Base-by-base conservation (phyloP, 2,329 filamentous ascomycete genomes). In the Metarhizium robertsii region DNA sequence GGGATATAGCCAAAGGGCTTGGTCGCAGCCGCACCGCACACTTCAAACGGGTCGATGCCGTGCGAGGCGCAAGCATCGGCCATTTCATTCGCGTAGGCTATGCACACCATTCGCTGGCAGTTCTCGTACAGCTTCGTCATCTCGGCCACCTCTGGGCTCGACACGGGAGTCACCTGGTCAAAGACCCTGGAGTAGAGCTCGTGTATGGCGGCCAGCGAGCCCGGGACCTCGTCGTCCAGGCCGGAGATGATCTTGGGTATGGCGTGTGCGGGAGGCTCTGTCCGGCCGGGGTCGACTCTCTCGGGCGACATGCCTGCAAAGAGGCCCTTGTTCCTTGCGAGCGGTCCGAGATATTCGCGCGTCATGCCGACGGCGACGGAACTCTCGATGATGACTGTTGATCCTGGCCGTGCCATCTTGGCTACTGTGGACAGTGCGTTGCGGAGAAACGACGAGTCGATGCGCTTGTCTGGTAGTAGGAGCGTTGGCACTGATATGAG, bases 101-200 rank as follows among this genome's bases (percentile, higher is more conserved):
- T 79, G 61, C 72, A 72, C 13, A 81, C 67, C 74, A 79, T 80
- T 2, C 79, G 71, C 62, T 81, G 77, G 61, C 79, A 82, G 62
- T 81, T 82, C 57, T 81, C 79, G 61, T 80, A 82, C 13, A 82
- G 66, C 65, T 82, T 82, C 58, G 74, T 78, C 76, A 81, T 80
- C 64, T 81, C 79, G 1, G 79, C 79, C 1, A 80, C 77, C 60
- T 82, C 79, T 1, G 79, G 78, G 34, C 65, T 67, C 11, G 75
- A 77, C 34, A 81, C 78, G 0, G 74, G 70, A 6, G 80, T 69
- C 6, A 81, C 67, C 0, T 65, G 63, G 52, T 78, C 68, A 58
- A 80, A 81, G 1, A 73, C 75, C n/a, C 65, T 61, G 2, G 67
- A 67, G 62, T 81, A 81, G 4, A 81, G 63, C 6, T 64, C 60